Evolutionary conservation across 208 protist genomes (phyloP).

Genomic region (Vickermania spadyakhi): DNA sequence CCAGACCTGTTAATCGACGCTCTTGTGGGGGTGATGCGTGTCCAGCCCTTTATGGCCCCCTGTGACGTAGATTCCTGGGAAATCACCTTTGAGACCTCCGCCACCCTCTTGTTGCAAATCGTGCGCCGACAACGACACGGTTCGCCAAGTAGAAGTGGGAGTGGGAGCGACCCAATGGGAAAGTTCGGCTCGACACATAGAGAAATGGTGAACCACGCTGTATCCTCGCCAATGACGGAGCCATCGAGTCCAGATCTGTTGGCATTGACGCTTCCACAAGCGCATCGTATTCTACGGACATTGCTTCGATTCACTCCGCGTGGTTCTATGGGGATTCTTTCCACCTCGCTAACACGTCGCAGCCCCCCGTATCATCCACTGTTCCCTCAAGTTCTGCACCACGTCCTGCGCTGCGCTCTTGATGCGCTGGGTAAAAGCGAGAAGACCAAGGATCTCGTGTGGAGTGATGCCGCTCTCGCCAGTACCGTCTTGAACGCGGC

Average conservation of each 20-base stretch:
- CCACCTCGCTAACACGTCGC: conserved; percentile 10
- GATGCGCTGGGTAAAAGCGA: too few relatives aligned
- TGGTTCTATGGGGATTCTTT: background rate
- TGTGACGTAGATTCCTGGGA: background rate
- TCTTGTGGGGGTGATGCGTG: background rate
- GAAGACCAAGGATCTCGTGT: too few relatives aligned
- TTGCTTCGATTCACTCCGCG: background rate
- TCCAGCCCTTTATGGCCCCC: background rate
- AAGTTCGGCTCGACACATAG: too few relatives aligned
- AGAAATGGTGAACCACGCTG: too few relatives aligned
- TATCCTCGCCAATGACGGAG: too few relatives aligned
- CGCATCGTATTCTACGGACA: background rate
- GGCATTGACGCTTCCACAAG: too few relatives aligned
- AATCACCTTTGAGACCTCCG: background rate
- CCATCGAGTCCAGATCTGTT: too few relatives aligned
- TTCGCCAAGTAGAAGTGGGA: too few relatives aligned
- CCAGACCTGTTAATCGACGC: too few relatives aligned
- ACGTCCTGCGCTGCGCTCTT: conserved; percentile 22
- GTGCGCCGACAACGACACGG: background rate
- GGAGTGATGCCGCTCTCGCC: conserved; percentile 14
- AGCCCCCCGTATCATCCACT: conserved; percentile 56
- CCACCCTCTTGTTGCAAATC: background rate
- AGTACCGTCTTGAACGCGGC: conserved; percentile 18
- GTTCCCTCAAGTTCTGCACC: conserved; percentile 35
- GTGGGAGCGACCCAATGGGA: too few relatives aligned